These are phyloP conservation scores for Seminavis robusta DNA, from an alignment of 108 stramenopile genomes.

Conservation along the genomic window DNA sequence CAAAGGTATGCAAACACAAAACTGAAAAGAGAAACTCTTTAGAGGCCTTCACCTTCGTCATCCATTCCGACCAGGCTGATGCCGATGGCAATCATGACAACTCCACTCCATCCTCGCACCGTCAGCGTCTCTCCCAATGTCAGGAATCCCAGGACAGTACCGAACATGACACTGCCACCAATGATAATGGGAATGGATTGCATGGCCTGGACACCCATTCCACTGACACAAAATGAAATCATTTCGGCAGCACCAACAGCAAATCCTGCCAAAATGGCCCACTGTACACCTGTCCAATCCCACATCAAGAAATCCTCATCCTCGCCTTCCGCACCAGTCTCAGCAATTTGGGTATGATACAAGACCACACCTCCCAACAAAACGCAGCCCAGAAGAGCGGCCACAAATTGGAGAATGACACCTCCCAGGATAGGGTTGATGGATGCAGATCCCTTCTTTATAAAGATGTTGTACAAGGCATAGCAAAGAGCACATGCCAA, in stretches of 20 bases:
- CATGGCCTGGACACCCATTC: conserved; percentile 69
- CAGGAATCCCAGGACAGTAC: conserved; percentile 41
- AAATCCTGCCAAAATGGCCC: conserved; percentile 40
- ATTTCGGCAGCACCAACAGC: conserved; percentile 65
- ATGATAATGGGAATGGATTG: conserved; percentile 70
- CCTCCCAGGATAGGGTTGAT: conserved; percentile 75
- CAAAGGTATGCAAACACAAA: too few relatives aligned
- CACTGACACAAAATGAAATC: conserved; percentile 50
- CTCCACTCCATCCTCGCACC: conserved; percentile 55
- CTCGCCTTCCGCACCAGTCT: not conserved
- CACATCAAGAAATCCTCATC: too few relatives aligned
- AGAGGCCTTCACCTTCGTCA: too few relatives aligned
- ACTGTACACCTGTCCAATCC: conserved; percentile 32
- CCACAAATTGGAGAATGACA: conserved; percentile 72
- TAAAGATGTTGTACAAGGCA: conserved; percentile 77
- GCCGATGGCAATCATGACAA: conserved; percentile 41
- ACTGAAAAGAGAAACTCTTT: too few relatives aligned
- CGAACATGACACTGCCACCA: conserved; percentile 71
- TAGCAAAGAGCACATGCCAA: conserved; percentile 62
- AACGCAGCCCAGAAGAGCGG: conserved; percentile 47
- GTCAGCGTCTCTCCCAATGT: conserved; percentile 39
- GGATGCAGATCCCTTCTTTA: conserved; percentile 57
- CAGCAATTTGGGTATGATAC: too few relatives aligned
- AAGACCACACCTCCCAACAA: conserved; percentile 19
- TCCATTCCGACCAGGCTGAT: conserved; percentile 61